phyloP scores from a whole-genome alignment of 306 rosid genomes.

The Rosa multiflora region DNA sequence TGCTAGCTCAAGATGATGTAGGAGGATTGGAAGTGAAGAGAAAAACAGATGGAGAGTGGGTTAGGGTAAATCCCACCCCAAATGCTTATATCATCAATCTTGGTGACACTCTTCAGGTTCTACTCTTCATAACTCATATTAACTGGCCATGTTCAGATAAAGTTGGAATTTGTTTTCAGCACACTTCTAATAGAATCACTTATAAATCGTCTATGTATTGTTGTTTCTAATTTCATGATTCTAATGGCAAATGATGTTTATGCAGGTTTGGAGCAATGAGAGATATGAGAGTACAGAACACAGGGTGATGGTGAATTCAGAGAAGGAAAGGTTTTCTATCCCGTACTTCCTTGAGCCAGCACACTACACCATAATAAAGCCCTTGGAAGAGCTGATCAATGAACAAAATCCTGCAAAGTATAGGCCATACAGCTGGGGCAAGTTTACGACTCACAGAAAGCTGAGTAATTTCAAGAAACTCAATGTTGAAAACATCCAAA shows the following conservation, averaged over 20 bases:
- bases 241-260: neutral
- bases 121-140: neutral
- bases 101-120: slow-evolving; percentile 62
- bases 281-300: slow-evolving; percentile 66
- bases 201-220: neutral
- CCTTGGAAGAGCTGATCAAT: slow-evolving; percentile 39
- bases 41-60: slow-evolving; percentile 61
- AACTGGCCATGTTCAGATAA: neutral
- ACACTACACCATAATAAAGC: slow-evolving; percentile 46
- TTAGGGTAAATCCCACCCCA: slow-evolving; percentile 54
- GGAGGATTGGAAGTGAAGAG: slow-evolving; percentile 65
- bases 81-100: slow-evolving; percentile 58
- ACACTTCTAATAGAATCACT: neutral
- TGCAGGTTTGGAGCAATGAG: slow-evolving; percentile 53
- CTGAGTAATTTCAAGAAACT: slow-evolving; percentile 18
- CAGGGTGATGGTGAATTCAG: slow-evolving; percentile 45
- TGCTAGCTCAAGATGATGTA: slow-evolving; percentile 22
- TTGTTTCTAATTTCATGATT: neutral
- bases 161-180: neutral
- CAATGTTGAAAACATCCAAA: slow-evolving; percentile 43
- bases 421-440: slow-evolving; percentile 58
- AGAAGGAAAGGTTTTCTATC: slow-evolving; percentile 47
- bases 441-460: slow-evolving; percentile 35
- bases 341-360: slow-evolving; percentile 54
- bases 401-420: slow-evolving; percentile 47